Percentiles rank a stretch among this genome's conserved stretches.
Conservation (phyloP, 2,329 filamentous ascomycete species). For the Nannizziopsis barbatae region DNA sequence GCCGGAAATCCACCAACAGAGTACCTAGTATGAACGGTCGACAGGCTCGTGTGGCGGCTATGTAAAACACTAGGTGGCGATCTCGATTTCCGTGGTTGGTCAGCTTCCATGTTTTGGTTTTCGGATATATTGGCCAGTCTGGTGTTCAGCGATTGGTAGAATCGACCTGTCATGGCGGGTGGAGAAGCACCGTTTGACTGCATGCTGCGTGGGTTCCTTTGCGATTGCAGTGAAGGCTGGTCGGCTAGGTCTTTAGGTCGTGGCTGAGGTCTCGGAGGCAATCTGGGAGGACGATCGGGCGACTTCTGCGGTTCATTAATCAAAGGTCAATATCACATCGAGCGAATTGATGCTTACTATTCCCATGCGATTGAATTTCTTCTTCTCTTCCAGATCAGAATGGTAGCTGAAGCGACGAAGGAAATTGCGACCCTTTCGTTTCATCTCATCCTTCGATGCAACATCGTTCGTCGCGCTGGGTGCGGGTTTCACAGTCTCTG, state of each 20-base stretch:
- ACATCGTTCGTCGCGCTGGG: background rate
- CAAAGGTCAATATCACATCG: background rate
- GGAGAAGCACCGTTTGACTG: background rate
- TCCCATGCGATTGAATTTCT: background rate
- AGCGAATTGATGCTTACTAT: background rate
- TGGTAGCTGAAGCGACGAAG: background rate
- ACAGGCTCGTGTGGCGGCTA: background rate
- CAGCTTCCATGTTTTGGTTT: background rate
- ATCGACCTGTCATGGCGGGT: background rate
- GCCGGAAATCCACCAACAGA: background rate
- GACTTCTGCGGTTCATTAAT: background rate
- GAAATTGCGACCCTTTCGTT: background rate
- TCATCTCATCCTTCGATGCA: background rate
- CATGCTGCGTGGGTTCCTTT: background rate
- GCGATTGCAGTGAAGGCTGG: background rate
- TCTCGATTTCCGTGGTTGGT: background rate
- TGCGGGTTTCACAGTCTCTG: background rate
- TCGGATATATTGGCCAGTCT: constrained; percentile 3
- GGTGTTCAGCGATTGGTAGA: constrained; percentile 3
- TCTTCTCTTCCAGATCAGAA: background rate
- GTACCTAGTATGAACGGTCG: background rate
- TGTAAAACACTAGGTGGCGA: background rate
- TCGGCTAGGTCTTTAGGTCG: background rate
- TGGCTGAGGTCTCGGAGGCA: background rate
- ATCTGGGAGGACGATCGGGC: background rate